Percentiles rank a stretch among this genome's conserved stretches.
Evolutionary conservation across 129 eudicot genomes (phyloP).

Genomic region (Saussurea involucrata): DNA sequence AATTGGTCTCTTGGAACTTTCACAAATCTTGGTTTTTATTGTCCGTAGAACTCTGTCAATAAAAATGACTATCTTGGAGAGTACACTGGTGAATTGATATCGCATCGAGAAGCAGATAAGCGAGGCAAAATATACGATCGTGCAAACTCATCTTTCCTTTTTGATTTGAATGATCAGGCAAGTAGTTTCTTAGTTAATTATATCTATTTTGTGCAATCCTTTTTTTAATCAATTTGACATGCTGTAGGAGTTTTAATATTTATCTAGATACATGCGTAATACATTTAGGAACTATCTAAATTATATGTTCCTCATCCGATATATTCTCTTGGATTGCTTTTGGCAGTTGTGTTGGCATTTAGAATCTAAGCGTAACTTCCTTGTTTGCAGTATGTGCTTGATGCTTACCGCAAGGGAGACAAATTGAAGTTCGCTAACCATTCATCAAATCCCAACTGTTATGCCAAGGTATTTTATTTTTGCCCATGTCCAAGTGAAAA

Average conservation of each 20-base stretch:
- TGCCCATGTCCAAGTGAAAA: background rate
- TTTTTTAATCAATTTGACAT: background rate
- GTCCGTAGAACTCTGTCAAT: slow-evolving; percentile 72
- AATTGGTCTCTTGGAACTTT: background rate
- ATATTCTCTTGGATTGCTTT: background rate
- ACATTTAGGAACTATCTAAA: too few relatives aligned
- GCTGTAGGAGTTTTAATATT: too few relatives aligned
- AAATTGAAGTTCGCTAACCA: slow-evolving; percentile 95
- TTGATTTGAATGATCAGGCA: slow-evolving; percentile 94
- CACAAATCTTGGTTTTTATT: background rate
- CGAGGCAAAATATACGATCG: slow-evolving; percentile 97
- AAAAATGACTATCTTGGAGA: slow-evolving; percentile 98
- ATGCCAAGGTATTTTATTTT: slow-evolving; percentile 60
- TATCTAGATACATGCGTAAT: too few relatives aligned
- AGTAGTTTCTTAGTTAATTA: slow-evolving; percentile 20
- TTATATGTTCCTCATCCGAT: too few relatives aligned
- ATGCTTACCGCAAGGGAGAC: slow-evolving; percentile 98
- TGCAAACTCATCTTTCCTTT: slow-evolving; percentile 87
- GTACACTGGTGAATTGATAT: slow-evolving; percentile 96
- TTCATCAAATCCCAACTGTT: slow-evolving; percentile 91
- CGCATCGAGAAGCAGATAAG: slow-evolving; percentile 97
- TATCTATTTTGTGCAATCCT: background rate
- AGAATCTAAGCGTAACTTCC: slow-evolving; percentile 7
- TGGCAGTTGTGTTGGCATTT: background rate
- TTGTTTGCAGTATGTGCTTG: slow-evolving; percentile 74